These are phyloP conservation scores for Amylostereum chailletii DNA, from an alignment of 1,284 basidiomycete species.

Conservation along the genomic window DNA sequence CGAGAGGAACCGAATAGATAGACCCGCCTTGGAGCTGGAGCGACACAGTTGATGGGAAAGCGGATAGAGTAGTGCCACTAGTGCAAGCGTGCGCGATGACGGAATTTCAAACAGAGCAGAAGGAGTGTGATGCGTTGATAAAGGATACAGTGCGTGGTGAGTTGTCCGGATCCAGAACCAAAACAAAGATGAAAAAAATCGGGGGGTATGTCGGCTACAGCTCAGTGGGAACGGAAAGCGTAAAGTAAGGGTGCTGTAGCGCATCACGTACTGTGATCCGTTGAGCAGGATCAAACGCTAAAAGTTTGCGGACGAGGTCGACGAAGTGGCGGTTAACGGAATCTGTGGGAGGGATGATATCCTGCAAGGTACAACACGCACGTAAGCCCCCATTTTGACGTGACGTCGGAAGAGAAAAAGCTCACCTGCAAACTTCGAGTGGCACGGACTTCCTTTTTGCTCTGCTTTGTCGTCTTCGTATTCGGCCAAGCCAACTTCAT, in stretches of 20 bases:
- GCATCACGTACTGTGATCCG: conserved; percentile 84
- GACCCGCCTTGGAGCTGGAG: no score
- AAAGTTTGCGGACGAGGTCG: conserved; percentile 79
- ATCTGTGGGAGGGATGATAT: conserved; percentile 75
- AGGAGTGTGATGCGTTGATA: no score
- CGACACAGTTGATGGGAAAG: no score
- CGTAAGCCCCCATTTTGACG: background rate
- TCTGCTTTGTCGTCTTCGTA: conserved; percentile 78
- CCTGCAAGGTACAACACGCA: conserved; percentile 33
- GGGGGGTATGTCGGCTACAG: no score
- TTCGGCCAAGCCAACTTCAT: conserved; percentile 89
- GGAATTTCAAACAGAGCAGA: no score
- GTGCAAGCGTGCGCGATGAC: no score
- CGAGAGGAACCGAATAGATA: no score
- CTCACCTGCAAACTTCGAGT: conserved; percentile 73
- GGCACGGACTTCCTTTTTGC: conserved; percentile 88
- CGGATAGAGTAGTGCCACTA: no score
- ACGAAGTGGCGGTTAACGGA: conserved; percentile 73
- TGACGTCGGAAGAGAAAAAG: conserved; percentile 9
- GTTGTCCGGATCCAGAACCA: no score
- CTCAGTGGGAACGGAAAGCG: conserved; percentile 43
- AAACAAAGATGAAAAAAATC: no score
- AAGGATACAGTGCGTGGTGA: no score
- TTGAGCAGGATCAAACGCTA: conserved; percentile 87
- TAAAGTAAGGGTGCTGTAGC: conserved; percentile 81